Evolutionary conservation across 108 stramenopile genomes (phyloP).

Genomic region (Nitzschia palea): DNA sequence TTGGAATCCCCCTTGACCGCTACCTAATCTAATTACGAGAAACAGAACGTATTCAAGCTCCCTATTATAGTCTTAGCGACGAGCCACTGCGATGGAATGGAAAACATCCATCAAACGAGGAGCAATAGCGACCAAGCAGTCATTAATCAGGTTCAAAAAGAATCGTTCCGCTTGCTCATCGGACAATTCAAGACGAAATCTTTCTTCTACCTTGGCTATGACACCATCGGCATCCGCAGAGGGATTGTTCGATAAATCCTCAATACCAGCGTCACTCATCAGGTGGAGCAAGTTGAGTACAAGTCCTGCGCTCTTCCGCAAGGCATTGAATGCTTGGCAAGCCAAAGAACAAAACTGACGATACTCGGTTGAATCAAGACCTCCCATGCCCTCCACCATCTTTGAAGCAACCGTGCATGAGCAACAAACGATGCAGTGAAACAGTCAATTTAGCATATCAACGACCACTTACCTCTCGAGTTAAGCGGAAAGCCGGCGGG

Average conservation of each 20-base stretch:
- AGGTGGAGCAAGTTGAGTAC: slow-evolving; percentile 93
- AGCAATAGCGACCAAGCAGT: slow-evolving; percentile 83
- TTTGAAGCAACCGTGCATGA: slow-evolving; percentile 4
- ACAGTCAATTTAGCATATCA: neutral
- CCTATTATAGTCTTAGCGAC: slow-evolving; percentile 54
- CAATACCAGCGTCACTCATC: slow-evolving; percentile 98
- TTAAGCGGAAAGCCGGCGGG: slow-evolving; percentile 93
- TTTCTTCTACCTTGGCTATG: slow-evolving; percentile 91
- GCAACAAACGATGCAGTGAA: neutral
- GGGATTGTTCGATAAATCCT: slow-evolving; percentile 93
- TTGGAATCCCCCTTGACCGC: slow-evolving; percentile 27
- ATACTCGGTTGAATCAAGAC: slow-evolving; percentile 86
- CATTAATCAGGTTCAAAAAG: slow-evolving; percentile 84
- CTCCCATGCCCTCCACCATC: slow-evolving; percentile 98
- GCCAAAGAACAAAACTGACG: slow-evolving; percentile 92
- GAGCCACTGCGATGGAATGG: slow-evolving; percentile 87
- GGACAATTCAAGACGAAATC: slow-evolving; percentile 89
- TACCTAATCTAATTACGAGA: slow-evolving; percentile 36
- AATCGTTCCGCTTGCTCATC: slow-evolving; percentile 95
- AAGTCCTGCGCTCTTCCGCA: slow-evolving; percentile 95
- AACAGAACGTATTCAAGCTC: neutral
- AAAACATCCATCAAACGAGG: slow-evolving; percentile 93
- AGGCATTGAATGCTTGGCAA: slow-evolving; percentile 94
- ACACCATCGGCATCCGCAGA: slow-evolving; percentile 84
- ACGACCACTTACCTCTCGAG: slow-evolving; percentile 51